Conservation (phyloP, 495 filamentous ascomycete species). For the Echria macrotheca region DNA sequence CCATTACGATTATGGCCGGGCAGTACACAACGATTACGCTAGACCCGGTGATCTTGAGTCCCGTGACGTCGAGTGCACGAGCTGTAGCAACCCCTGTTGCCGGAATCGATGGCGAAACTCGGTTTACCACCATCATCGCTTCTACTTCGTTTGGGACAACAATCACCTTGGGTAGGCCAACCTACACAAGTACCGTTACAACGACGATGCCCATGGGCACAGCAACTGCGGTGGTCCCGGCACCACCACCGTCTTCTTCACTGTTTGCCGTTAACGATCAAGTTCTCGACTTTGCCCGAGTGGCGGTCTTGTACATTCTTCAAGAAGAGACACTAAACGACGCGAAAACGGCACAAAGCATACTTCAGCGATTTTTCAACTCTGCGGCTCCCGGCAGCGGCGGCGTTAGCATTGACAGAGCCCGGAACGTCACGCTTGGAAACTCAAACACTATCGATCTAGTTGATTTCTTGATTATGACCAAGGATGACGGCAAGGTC, state of each 20-base stretch:
- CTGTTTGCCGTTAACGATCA: slow-evolving; percentile 44
- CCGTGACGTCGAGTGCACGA: slow-evolving; percentile 9
- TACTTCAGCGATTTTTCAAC: slow-evolving; percentile 51
- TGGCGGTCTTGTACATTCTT: slow-evolving; percentile 57
- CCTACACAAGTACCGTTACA: slow-evolving; percentile 21
- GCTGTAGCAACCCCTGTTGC: neutral
- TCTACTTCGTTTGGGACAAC: neutral
- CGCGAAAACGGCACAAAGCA: slow-evolving; percentile 53
- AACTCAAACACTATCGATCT: slow-evolving; percentile 42
- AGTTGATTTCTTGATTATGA: slow-evolving; percentile 29
- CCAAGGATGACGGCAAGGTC: slow-evolving; percentile 7
- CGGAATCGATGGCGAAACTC: slow-evolving; percentile 8
- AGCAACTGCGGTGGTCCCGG: slow-evolving; percentile 16
- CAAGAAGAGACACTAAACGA: slow-evolving; percentile 47
- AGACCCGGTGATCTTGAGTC: neutral
- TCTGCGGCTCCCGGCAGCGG: slow-evolving; percentile 24
- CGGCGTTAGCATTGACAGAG: slow-evolving; percentile 21
- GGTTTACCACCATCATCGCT: slow-evolving; percentile 1
- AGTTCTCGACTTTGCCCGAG: slow-evolving; percentile 61
- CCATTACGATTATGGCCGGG: slow-evolving; percentile 33
- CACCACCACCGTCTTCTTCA: slow-evolving; percentile 14
- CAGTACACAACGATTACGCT: slow-evolving; percentile 30
- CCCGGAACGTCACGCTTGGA: slow-evolving; percentile 40
- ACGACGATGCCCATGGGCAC: slow-evolving; percentile 25
- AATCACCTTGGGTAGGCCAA: slow-evolving; percentile 8